phyloP scores from a whole-genome alignment of 805 yeast genomes.

The Priceomyces castillae region DNA sequence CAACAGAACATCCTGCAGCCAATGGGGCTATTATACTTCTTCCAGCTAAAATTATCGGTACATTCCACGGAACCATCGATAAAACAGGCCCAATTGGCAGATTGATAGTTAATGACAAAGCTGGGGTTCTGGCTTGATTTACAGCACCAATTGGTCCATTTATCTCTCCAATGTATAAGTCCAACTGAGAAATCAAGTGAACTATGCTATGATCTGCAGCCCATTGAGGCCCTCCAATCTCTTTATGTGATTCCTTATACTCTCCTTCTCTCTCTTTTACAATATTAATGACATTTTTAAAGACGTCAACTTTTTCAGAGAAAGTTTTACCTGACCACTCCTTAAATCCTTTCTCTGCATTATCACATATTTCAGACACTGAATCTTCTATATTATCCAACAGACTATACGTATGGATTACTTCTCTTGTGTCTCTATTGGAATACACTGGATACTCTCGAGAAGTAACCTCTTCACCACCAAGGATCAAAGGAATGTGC shows the following conservation, averaged over 20 bases:
- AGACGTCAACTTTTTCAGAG: slow-evolving; percentile 17
- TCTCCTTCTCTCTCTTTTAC: slow-evolving; percentile 12
- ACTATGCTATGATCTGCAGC: slow-evolving; percentile 32
- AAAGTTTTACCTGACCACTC: slow-evolving; percentile 21
- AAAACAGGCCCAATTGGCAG: slow-evolving; percentile 47
- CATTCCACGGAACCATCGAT: slow-evolving; percentile 50
- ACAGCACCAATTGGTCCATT: slow-evolving; percentile 17
- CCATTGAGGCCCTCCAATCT: slow-evolving; percentile 36
- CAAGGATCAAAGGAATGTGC: slow-evolving; percentile 14
- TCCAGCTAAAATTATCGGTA: slow-evolving; percentile 40
- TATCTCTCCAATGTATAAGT: slow-evolving; percentile 25
- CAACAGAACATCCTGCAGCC: slow-evolving; percentile 49
- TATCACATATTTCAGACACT: slow-evolving; percentile 15
- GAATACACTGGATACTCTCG: slow-evolving; percentile 11
- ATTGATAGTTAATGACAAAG: slow-evolving; percentile 27
- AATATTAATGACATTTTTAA: slow-evolving; percentile 16
- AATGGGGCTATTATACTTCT: slow-evolving; percentile 44
- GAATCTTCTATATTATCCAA: slow-evolving; percentile 2
- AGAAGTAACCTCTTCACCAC: slow-evolving; percentile 11
- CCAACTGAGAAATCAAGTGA: slow-evolving; percentile 26
- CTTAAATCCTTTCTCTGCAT: slow-evolving; percentile 23
- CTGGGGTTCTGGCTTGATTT: slow-evolving; percentile 11
- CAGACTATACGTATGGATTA: slow-evolving; percentile 7
- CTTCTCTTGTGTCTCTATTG: slow-evolving; percentile 2
- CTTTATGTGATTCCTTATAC: slow-evolving; percentile 19